Evolutionary conservation across 2,329 filamentous ascomycete genomes (phyloP).

Genomic region (Xylaria sp.): DNA sequence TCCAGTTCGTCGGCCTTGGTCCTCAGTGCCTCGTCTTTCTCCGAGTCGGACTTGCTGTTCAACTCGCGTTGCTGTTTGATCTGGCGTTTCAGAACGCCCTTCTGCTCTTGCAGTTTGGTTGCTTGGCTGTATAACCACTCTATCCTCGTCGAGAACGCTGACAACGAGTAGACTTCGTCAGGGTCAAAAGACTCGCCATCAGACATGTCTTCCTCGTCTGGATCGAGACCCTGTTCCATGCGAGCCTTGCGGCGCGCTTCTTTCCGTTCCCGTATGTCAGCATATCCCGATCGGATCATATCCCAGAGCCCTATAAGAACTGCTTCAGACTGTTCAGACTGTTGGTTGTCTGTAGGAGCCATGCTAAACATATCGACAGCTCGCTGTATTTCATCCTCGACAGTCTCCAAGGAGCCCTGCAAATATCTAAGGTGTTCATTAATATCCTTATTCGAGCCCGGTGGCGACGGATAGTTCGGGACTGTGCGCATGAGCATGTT

Average conservation of each 20-base stretch:
- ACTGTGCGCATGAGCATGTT: constrained; percentile 55
- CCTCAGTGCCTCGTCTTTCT: constrained; percentile 67
- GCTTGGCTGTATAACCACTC: constrained; percentile 77
- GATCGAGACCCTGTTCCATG: constrained; percentile 58
- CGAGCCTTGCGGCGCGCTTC: constrained; percentile 56
- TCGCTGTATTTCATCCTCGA: constrained; percentile 49
- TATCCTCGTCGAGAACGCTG: constrained; percentile 77
- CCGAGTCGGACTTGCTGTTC: constrained; percentile 81
- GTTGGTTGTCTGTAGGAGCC: constrained; percentile 41
- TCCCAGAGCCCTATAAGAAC: constrained; percentile 60
- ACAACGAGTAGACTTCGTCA: constrained; percentile 69
- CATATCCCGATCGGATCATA: constrained; percentile 57
- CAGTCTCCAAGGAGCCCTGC: constrained; percentile 58
- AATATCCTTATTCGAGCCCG: constrained; percentile 58
- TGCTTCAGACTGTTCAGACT: constrained; percentile 58
- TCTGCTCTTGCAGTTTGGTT: constrained; percentile 82
- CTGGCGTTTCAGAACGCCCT: constrained; percentile 84
- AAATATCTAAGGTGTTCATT: constrained; percentile 71
- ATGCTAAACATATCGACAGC: constrained; percentile 38
- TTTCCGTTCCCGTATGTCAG: constrained; percentile 57
- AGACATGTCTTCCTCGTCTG: constrained; percentile 64
- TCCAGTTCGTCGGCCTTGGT: constrained; percentile 61
- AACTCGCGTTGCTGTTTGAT: constrained; percentile 95
- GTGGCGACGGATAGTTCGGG: constrained; percentile 58
- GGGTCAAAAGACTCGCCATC: constrained; percentile 62